Percentiles rank a stretch among this genome's conserved stretches.
These are phyloP conservation scores for Fusarium sororula DNA, from an alignment of 2,329 filamentous ascomycete species.

Conservation along the genomic window DNA sequence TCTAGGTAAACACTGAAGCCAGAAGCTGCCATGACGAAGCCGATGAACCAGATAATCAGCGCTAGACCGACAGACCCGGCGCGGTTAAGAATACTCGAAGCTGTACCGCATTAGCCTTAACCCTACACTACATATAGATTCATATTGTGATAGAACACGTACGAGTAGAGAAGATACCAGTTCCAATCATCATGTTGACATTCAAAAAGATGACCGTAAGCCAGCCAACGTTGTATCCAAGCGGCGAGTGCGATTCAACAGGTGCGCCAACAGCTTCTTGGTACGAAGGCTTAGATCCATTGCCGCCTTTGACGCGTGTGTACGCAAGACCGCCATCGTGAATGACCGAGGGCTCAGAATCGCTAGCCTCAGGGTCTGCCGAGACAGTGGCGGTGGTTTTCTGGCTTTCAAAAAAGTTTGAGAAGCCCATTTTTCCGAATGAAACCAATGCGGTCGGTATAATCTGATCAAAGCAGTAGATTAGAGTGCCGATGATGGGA, in stretches of 20 bases:
- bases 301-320: constrained; percentile 51
- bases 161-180: constrained; percentile 73
- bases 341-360: constrained; percentile 23
- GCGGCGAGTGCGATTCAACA: constrained; percentile 65
- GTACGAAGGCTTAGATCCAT: constrained; percentile 60
- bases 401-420: constrained; percentile 10
- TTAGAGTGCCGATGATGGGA: neutral
- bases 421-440: constrained; percentile 11
- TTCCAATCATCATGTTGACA: constrained; percentile 70
- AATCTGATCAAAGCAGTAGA: too few relatives aligned
- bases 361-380: constrained; percentile 16
- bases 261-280: constrained; percentile 71
- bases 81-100: constrained; percentile 61
- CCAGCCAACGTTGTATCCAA: constrained; percentile 67
- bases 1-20: constrained; percentile 70
- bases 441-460: neutral
- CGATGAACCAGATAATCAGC: constrained; percentile 72
- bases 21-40: constrained; percentile 65
- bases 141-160: constrained; percentile 38
- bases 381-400: constrained; percentile 4
- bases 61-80: constrained; percentile 70
- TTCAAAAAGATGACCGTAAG: constrained; percentile 68
- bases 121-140: fast-evolving
- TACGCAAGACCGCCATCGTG: constrained; percentile 35
- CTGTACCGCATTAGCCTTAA: neutral